Evolutionary conservation across 805 yeast species (phyloP).

Genomic region (Gaillardinia entomophila): DNA sequence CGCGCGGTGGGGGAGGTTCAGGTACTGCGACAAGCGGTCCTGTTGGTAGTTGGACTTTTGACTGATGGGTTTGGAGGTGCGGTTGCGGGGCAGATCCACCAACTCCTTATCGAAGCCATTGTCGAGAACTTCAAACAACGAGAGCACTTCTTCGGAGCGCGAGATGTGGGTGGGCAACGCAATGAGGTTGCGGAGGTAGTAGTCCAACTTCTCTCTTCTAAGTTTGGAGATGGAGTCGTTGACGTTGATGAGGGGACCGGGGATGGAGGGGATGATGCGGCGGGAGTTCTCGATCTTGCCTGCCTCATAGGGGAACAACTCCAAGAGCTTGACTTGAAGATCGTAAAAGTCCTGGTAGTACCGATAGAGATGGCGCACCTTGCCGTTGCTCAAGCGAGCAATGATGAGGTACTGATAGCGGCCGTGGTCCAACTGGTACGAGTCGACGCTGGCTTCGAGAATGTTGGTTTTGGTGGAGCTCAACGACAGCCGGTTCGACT

Average conservation of each 20-base stretch:
- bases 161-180: conserved; percentile 74
- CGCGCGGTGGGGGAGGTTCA: conserved; percentile 18
- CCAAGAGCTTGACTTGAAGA: conserved; percentile 77
- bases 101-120: conserved; percentile 56
- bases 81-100: conserved; percentile 11
- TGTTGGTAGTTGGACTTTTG: conserved; percentile 42
- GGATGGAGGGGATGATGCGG: conserved; percentile 86
- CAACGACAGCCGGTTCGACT: conserved; percentile 28
- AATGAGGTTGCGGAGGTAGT: conserved; percentile 51
- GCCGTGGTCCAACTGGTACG: conserved; percentile 75
- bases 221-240: conserved; percentile 62
- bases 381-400: conserved; percentile 65
- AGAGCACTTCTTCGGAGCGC: conserved; percentile 58
- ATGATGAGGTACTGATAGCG: conserved; percentile 82
- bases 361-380: conserved; percentile 66
- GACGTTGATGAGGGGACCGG: conserved; percentile 91
- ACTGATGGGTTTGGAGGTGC: conserved; percentile 32
- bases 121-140: conserved; percentile 61
- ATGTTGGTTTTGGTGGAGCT: conserved; percentile 32
- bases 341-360: conserved; percentile 96
- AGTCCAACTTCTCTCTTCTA: conserved; percentile 49
- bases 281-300: conserved; percentile 74
- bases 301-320: conserved; percentile 86
- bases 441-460: conserved; percentile 67
- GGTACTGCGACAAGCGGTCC: conserved; percentile 49